A percentile compares a stretch with the other conserved stretches of the same genome.
Evolutionary conservation across 1,284 basidiomycete species (phyloP).

Genomic region (Sphagnurus paluster): DNA sequence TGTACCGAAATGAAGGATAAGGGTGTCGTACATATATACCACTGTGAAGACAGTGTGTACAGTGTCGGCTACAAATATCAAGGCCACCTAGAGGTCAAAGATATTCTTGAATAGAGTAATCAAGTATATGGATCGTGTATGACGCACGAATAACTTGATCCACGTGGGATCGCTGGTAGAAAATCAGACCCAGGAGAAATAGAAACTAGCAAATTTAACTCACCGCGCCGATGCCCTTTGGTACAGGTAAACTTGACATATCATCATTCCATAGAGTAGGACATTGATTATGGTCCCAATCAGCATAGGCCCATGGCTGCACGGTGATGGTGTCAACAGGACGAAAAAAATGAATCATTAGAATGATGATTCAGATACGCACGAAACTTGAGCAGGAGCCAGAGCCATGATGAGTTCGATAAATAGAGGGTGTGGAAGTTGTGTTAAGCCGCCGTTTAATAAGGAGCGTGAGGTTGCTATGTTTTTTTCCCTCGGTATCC

Average conservation of each 20-base stretch:
- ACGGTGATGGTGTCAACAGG: not conserved
- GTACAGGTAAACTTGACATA: conserved; percentile 34
- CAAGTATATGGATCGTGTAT: not conserved
- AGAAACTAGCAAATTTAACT: too few relatives aligned
- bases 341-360: not conserved
- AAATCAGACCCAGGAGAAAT: not conserved
- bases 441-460: too few relatives aligned
- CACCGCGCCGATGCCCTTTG: conserved; percentile 28
- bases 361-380: not conserved
- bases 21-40: conserved; percentile 34
- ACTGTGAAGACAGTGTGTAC: conserved; percentile 35
- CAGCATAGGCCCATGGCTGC: conserved; percentile 28
- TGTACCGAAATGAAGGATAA: conserved; percentile 35
- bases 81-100: conserved; percentile 25
- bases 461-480: too few relatives aligned
- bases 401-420: conserved; percentile 3
- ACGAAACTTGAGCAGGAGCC: conserved; percentile 8
- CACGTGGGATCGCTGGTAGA: not conserved
- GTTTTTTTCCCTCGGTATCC: too few relatives aligned
- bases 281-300: conserved; percentile 31
- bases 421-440: too few relatives aligned
- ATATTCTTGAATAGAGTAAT: conserved; percentile 5
- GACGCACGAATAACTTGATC: conserved; percentile 5
- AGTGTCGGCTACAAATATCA: conserved; percentile 36
- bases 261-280: conserved; percentile 33